These are phyloP conservation scores for Apostasia ramifera DNA, from an alignment of 106 monocot species.

Conservation along the genomic window DNA sequence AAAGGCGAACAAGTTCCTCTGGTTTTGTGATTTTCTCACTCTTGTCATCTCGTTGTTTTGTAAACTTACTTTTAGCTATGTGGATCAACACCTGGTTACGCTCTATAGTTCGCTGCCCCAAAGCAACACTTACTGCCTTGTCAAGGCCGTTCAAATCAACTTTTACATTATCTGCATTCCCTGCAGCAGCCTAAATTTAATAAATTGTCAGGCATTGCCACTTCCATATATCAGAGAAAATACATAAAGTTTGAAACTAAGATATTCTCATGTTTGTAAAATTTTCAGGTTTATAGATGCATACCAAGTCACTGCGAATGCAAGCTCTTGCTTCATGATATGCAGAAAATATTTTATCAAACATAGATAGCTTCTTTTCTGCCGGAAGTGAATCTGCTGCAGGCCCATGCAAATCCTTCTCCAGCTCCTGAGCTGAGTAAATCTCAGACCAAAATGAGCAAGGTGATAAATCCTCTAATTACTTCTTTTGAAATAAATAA, in stretches of 20 bases:
- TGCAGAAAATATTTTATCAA: slow-evolving; percentile 96
- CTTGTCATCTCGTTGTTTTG: slow-evolving; percentile 71
- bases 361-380: slow-evolving; percentile 82
- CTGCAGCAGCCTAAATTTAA: slow-evolving; percentile 64
- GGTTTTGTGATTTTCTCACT: slow-evolving; percentile 82
- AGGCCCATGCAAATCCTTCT: slow-evolving; percentile 78
- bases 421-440: slow-evolving; percentile 93
- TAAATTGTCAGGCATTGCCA: slow-evolving; percentile 16
- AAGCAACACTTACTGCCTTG: slow-evolving; percentile 90
- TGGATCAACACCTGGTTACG: slow-evolving; percentile 71
- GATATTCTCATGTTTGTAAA: not conserved
- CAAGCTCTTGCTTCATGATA: slow-evolving; percentile 95
- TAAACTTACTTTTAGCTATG: slow-evolving; percentile 82
- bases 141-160: slow-evolving; percentile 98
- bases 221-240: not conserved
- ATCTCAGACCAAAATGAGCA: no score
- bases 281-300: not conserved
- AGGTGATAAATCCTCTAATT: no score
- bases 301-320: slow-evolving; percentile 94
- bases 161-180: slow-evolving; percentile 83
- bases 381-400: slow-evolving; percentile 52
- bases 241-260: no score
- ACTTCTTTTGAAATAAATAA: no score
- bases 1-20: slow-evolving; percentile 95
- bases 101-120: slow-evolving; percentile 95